Percentiles rank a stretch among this genome's conserved stretches.
Conservation (phyloP, 1,284 basidiomycete species). For the Marasmius tenuissimus region DNA sequence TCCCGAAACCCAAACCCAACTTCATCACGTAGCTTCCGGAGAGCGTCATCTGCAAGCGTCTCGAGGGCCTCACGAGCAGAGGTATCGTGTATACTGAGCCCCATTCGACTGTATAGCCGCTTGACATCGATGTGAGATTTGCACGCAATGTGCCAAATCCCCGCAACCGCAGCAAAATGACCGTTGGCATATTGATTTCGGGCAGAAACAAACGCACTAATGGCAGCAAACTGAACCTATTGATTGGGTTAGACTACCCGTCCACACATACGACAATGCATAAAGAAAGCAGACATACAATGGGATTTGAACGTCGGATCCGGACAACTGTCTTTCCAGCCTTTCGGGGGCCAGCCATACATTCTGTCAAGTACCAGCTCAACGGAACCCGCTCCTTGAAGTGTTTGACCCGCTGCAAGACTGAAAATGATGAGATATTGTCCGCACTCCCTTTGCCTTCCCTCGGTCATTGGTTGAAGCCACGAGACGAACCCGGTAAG, state of each 20-base stretch:
- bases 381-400: background rate
- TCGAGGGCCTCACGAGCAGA: background rate
- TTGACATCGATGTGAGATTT: background rate
- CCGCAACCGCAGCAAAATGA: background rate
- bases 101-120: background rate
- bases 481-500: background rate
- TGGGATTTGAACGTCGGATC: background rate
- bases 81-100: background rate
- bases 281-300: too few relatives aligned
- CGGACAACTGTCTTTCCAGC: background rate
- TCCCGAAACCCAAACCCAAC: background rate
- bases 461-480: background rate
- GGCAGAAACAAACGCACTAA: background rate
- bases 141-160: conserved; percentile 3
- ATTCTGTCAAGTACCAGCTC: background rate
- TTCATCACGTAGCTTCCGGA: background rate
- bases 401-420: background rate
- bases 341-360: background rate
- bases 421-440: background rate
- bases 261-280: background rate
- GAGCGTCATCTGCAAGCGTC: background rate
- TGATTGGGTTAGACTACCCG: background rate
- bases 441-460: background rate
- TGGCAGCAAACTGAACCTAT: background rate
- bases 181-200: background rate